Evolutionary conservation across 108 stramenopile genomes (phyloP).

Genomic region (Licmophora abbreviata): DNA sequence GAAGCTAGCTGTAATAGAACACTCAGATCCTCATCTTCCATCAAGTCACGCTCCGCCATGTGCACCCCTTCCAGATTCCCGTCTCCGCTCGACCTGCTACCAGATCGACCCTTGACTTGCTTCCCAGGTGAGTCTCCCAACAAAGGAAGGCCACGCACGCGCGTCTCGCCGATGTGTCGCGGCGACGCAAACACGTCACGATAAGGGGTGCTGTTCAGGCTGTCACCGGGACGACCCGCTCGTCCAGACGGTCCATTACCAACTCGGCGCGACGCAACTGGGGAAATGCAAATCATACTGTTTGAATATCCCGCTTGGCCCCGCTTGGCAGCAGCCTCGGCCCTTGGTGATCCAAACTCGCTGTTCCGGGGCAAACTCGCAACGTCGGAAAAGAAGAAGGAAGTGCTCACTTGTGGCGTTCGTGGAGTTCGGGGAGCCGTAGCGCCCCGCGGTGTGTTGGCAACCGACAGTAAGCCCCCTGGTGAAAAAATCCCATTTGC

Average conservation of each 20-base stretch:
- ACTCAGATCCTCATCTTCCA: conserved; percentile 81
- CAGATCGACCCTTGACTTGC: conserved; percentile 24
- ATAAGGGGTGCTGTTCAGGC: conserved; percentile 37
- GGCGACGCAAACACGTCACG: conserved; percentile 71
- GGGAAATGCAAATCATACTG: conserved; percentile 82
- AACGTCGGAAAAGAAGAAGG: conserved; percentile 58
- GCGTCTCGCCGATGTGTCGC: conserved; percentile 6
- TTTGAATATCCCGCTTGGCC: conserved; percentile 1
- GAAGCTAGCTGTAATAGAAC: conserved; percentile 72
- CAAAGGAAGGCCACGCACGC: conserved; percentile 17
- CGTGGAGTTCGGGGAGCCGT: conserved; percentile 37
- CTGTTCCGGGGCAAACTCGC: conserved; percentile 32
- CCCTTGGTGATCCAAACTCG: conserved; percentile 21
- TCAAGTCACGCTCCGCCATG: conserved; percentile 63
- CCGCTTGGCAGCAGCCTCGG: not conserved
- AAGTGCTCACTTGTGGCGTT: conserved; percentile 48
- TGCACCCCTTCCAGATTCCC: conserved; percentile 57
- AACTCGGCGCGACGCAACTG: conserved; percentile 45
- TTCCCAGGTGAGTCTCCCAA: conserved; percentile 28
- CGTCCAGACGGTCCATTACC: conserved; percentile 9
- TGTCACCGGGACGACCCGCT: too few relatives aligned
- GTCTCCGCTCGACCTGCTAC: too few relatives aligned
- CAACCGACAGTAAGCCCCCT: conserved; percentile 45
- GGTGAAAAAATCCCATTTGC: conserved; percentile 76
- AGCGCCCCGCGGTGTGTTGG: conserved; percentile 59